Base-by-base conservation (phyloP, 2,329 filamentous ascomycete genomes). In the Rachicladosporium sp. region DNA sequence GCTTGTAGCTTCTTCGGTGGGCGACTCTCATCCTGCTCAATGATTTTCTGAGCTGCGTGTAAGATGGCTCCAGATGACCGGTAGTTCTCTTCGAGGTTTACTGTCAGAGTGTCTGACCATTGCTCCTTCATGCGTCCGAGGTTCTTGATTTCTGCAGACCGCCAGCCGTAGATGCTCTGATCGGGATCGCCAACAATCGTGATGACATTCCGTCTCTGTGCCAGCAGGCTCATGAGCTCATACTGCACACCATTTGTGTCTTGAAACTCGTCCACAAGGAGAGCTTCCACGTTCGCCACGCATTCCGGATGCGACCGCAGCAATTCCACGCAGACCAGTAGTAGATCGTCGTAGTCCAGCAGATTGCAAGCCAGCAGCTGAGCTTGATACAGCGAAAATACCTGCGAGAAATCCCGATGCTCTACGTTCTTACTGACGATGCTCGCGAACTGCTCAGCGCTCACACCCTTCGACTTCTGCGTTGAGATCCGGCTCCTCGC, bases 181-280 rank as follows among this genome's bases (percentile, higher is more conserved):
- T 98, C 91, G 0, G 91, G 89, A 56, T 98, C 89, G 29, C 89
- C 91, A 3, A 98, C 91, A 43, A 95, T 84, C 1, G 89, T 96
- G 49, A 96, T 89, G n/a, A 78, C 73, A 41, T 76, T 73, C 32
- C 73, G 70, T 13, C 69, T 65, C 44, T 85, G 77, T 2, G 88
- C 85, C 52, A 98, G 80, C 1, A 94, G 70, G 46, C 76, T 80
- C 87, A 95, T 95, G 32, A 98, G 67, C 50, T 95, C 86, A 53
- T 93, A 96, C 59, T 98, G 89, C 4, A 95, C 80, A 12, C 85
- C 75, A 56, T 96, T 98, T 6, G 89, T 96, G 62, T 98, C 89
- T 61, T 98, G 89, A 47, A 95, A 98, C 56, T 98, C 89, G 57
- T 98, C 89, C 46, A 98, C 93, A 34, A 98, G 70, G 4, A 96